phyloP scores from a whole-genome alignment of 75 land plant genomes.

The Adiantum capillusveneris region DNA sequence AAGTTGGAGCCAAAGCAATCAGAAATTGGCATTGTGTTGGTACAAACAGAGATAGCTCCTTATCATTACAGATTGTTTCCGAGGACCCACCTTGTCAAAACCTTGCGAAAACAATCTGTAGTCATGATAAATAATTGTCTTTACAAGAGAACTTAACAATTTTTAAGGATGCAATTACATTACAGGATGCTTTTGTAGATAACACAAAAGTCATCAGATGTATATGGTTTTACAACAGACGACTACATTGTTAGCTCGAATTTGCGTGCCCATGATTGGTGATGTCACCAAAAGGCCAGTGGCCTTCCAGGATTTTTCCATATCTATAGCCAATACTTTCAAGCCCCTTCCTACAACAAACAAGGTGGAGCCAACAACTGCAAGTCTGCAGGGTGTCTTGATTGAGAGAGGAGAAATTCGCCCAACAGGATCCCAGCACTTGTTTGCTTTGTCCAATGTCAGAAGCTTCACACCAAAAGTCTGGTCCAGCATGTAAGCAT shows the following conservation, averaged over 20 bases:
- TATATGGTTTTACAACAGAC: conserved; percentile 38
- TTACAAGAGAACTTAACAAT: no score
- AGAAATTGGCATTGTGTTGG: no score
- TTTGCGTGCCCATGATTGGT: conserved; percentile 28
- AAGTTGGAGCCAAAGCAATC: no score
- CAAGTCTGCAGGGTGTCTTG: conserved; percentile 56
- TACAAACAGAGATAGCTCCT: no score
- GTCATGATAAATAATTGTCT: no score
- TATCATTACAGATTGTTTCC: no score
- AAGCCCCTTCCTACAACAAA: conserved; percentile 63
- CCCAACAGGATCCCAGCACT: conserved; percentile 49
- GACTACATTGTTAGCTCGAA: conserved; percentile 27
- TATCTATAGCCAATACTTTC: conserved; percentile 52
- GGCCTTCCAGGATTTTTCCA: conserved; percentile 20
- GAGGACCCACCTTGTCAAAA: no score
- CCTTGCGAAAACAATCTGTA: no score
- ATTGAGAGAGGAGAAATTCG: conserved; percentile 45
- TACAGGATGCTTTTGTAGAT: no score
- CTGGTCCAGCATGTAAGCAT: conserved; percentile 60
- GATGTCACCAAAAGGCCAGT: conserved; percentile 49
- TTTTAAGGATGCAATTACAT: no score
- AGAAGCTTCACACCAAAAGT: conserved; percentile 49
- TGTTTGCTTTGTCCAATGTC: conserved; percentile 34
- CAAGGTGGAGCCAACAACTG: conserved; percentile 47
- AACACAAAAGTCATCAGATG: no score